Conservation (phyloP, 176 grass and related monocot species). For the Musa troglodytarum region DNA sequence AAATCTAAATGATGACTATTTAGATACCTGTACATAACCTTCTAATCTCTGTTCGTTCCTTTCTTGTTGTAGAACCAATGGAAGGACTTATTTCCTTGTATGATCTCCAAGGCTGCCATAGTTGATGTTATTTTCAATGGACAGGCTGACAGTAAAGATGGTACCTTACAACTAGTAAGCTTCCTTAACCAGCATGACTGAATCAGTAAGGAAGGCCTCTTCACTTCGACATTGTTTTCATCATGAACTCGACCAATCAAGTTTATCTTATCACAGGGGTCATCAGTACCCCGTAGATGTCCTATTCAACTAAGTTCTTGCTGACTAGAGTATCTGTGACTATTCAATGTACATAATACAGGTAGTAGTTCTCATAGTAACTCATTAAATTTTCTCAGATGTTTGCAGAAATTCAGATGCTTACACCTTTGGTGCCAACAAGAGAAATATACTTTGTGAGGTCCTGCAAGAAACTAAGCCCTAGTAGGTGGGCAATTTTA, state of each 20-base stretch:
- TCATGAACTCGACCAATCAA: too few species aligned
- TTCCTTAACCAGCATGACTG: background rate
- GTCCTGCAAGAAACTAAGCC: slow-evolving; percentile 45
- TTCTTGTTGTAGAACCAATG: slow-evolving; percentile 46
- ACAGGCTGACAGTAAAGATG: slow-evolving; percentile 36
- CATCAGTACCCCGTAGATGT: too few species aligned
- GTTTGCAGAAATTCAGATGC: slow-evolving; percentile 67
- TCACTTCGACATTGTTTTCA: background rate
- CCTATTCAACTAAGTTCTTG: background rate
- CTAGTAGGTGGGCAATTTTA: slow-evolving; percentile 50
- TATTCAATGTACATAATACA: background rate
- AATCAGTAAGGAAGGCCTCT: background rate
- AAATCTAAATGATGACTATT: background rate
- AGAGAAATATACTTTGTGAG: slow-evolving; percentile 64
- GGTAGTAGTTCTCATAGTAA: slow-evolving; percentile 5
- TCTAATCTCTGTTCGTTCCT: background rate
- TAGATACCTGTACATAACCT: too few species aligned
- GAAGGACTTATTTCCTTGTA: slow-evolving; percentile 58
- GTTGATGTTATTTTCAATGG: slow-evolving; percentile 33
- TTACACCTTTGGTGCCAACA: slow-evolving; percentile 55
- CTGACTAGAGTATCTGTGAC: background rate
- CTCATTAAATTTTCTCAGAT: slow-evolving; percentile 39
- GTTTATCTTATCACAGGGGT: too few species aligned
- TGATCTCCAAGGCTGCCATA: slow-evolving; percentile 43
- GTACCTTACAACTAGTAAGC: slow-evolving; percentile 49